These are phyloP conservation scores for Conticribra guillardii DNA, from an alignment of 108 stramenopile genomes.

Conservation along the genomic window DNA sequence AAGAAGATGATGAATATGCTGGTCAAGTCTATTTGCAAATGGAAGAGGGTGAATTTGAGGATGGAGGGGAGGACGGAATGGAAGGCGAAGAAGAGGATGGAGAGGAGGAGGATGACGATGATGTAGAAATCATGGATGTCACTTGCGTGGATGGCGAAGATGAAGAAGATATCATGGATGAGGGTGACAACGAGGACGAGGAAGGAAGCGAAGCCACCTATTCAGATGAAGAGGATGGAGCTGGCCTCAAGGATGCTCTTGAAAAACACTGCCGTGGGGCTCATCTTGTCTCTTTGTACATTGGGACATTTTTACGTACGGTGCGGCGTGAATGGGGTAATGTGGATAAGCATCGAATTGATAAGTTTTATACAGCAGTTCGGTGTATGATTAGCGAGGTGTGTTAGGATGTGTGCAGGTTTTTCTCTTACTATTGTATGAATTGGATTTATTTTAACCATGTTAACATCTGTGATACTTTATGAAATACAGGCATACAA, in stretches of 20 bases:
- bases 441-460: too few relatives aligned
- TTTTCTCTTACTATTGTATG: too few relatives aligned
- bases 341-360: constrained; percentile 93
- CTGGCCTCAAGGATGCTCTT: constrained; percentile 32
- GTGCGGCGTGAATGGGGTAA: constrained; percentile 89
- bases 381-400: constrained; percentile 78
- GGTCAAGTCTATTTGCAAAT: constrained; percentile 76
- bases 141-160: constrained; percentile 31
- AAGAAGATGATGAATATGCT: constrained; percentile 89
- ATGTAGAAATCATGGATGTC: background rate
- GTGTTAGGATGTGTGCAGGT: too few relatives aligned
- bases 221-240: constrained; percentile 46
- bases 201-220: constrained; percentile 16
- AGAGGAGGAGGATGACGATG: constrained; percentile 23
- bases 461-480: too few relatives aligned
- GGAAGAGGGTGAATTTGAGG: constrained; percentile 18
- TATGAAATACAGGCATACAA: constrained; percentile 69
- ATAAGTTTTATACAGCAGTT: constrained; percentile 92
- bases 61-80: constrained; percentile 5
- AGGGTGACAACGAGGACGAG: constrained; percentile 21
- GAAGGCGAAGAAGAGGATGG: constrained; percentile 29
- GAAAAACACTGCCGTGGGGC: constrained; percentile 85
- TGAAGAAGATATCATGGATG: constrained; percentile 2
- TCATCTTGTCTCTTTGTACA: constrained; percentile 80
- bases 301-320: constrained; percentile 85